Conservation (phyloP, 345 rosid genomes). For the Hibiscus mutabilis region DNA sequence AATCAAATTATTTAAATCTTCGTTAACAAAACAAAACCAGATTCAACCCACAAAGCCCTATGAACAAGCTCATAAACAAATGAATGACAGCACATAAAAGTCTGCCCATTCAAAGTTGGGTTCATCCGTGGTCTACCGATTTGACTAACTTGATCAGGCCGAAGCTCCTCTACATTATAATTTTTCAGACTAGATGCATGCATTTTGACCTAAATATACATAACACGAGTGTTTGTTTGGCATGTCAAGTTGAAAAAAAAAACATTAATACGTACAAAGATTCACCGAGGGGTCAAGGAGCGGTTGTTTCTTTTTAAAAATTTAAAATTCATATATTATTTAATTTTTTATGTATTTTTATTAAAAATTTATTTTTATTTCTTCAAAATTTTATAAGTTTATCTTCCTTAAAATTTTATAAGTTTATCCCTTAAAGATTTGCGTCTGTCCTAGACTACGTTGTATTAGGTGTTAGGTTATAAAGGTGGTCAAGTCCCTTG, state of each 20-base stretch:
- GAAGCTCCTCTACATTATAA: not conserved
- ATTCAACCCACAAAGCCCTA: not conserved
- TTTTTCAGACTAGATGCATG: not conserved
- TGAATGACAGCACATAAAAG: not conserved
- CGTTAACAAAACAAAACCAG: not conserved
- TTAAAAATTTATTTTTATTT: too few relatives aligned
- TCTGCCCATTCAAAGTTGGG: not conserved
- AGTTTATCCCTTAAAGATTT: too few relatives aligned
- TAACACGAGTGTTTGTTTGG: constrained; percentile 44
- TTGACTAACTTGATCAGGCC: not conserved
- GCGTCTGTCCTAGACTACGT: too few relatives aligned
- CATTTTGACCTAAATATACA: constrained; percentile 11
- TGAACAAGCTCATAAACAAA: not conserved
- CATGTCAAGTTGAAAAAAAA: constrained; percentile 18
- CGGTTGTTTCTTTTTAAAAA: too few relatives aligned
- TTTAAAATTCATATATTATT: too few relatives aligned
- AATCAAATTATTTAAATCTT: not conserved
- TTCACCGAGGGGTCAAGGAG: too few relatives aligned
- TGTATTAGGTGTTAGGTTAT: too few relatives aligned
- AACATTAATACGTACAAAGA: not conserved
- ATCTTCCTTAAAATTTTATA: too few relatives aligned
- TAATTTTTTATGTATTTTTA: too few relatives aligned
- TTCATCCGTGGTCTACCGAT: not conserved
- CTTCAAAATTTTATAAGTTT: too few relatives aligned
- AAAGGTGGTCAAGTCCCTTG: constrained; percentile 3